A percentile compares a stretch with the other conserved stretches of the same genome.
These are phyloP conservation scores for Nephromyces sp. DNA, from an alignment of 169 alveolate genomes.

Conservation along the genomic window DNA sequence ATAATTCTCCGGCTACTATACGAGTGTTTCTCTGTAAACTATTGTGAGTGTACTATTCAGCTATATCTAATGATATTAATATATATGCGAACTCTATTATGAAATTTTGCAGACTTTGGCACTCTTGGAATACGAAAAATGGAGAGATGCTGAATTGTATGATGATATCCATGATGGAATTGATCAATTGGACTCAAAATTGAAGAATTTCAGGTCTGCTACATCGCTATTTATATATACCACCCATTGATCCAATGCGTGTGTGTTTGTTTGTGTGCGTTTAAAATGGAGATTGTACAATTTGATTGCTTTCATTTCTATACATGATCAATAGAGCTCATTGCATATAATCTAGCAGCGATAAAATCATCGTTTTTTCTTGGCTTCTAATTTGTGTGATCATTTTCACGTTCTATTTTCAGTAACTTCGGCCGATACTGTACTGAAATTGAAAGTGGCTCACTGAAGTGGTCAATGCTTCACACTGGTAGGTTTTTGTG, in stretches of 20 bases:
- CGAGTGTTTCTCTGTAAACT: no score
- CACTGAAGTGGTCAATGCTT: constrained; percentile 33
- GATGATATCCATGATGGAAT: constrained; percentile 11
- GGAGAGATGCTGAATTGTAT: constrained; percentile 34
- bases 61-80: no score
- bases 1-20: no score
- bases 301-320: no score
- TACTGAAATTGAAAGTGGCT: constrained; percentile 32
- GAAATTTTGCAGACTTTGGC: neutral
- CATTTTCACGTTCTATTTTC: neutral
- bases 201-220: constrained; percentile 13
- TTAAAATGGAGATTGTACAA: no score
- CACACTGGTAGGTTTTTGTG: constrained; percentile 43
- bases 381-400: neutral
- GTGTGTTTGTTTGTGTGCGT: no score
- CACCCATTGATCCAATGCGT: no score
- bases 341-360: no score
- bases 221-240: neutral
- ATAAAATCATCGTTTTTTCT: no score
- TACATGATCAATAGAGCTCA: no score
- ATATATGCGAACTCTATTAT: neutral
- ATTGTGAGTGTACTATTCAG: no score
- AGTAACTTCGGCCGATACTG: constrained; percentile 31
- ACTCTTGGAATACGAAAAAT: constrained; percentile 30
- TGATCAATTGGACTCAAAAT: constrained; percentile 1